phyloP scores from a whole-genome alignment of 345 rosid genomes.

The Kandelia obovata region DNA sequence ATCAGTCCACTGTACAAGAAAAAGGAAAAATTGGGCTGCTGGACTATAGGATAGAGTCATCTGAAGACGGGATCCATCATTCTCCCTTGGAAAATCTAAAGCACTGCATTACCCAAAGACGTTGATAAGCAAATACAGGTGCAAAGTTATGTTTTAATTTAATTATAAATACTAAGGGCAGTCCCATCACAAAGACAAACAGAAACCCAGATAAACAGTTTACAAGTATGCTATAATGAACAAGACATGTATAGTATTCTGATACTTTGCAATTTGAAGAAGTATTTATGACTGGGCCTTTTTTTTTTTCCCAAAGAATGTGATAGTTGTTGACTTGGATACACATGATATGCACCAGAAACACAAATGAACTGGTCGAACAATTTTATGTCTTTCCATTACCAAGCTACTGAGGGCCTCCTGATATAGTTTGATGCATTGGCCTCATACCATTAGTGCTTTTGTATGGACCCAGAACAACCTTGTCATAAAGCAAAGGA shows the following conservation, averaged over 20 bases:
- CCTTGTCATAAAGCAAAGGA: no score
- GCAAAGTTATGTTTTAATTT: not conserved
- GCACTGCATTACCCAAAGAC: slow-evolving; percentile 11
- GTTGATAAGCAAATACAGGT: not conserved
- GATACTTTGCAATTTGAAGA: no score
- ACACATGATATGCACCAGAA: no score
- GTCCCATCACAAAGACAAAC: not conserved
- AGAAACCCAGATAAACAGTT: not conserved
- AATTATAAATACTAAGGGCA: not conserved
- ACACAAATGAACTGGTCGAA: no score
- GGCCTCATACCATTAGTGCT: not conserved
- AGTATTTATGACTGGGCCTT: no score
- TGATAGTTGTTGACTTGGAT: no score
- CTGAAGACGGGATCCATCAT: slow-evolving; percentile 28
- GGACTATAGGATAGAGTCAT: slow-evolving; percentile 43
- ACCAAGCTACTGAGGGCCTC: no score
- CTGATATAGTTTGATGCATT: no score
- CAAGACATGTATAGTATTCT: no score
- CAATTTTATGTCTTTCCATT: no score
- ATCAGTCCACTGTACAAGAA: slow-evolving; percentile 95
- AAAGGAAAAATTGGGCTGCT: slow-evolving; percentile 76
- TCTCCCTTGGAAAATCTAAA: slow-evolving; percentile 26
- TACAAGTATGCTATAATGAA: not conserved
- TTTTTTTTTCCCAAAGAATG: no score
- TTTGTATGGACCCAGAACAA: no score